Percentiles rank a stretch among this genome's conserved stretches.
These are phyloP conservation scores for Symbiodinium natans DNA, from an alignment of 73 alveolate species.

Conservation along the genomic window DNA sequence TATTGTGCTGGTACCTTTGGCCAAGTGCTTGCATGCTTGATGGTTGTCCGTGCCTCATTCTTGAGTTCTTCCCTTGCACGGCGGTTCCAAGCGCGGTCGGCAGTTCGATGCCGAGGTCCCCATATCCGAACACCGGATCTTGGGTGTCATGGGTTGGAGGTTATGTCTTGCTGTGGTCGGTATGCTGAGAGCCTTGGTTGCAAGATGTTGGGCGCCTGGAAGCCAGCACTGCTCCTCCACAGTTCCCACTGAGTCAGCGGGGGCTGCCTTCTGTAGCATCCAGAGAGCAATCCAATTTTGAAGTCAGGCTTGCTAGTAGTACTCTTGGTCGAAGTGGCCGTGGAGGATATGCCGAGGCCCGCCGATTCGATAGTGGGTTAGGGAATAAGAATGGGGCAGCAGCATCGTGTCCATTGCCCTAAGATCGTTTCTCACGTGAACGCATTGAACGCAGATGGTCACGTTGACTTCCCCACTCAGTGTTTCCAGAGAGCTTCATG, in stretches of 20 bases:
- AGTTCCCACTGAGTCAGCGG: no score
- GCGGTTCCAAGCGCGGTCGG: neutral
- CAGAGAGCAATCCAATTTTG: no score
- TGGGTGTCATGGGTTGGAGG: constrained; percentile 88
- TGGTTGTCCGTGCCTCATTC: constrained; percentile 33
- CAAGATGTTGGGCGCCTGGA: neutral
- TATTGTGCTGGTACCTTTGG: constrained; percentile 52
- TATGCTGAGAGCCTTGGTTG: constrained; percentile 4
- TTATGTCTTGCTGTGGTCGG: constrained; percentile 55
- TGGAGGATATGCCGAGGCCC: constrained; percentile 54
- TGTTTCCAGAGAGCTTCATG: no score
- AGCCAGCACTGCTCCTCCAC: no score
- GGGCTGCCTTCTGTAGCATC: no score
- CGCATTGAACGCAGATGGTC: no score
- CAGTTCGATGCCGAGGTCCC: constrained; percentile 27
- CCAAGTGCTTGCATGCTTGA: constrained; percentile 54
- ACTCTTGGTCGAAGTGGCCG: constrained; percentile 53
- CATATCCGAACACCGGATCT: constrained; percentile 40
- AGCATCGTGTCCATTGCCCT: no score
- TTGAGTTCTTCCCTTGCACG: neutral
- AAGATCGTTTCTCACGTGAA: no score
- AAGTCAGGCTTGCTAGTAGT: constrained; percentile 29
- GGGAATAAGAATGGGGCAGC: no score
- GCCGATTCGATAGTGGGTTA: no score
- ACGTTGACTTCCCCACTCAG: no score